Evolutionary conservation across 2,329 filamentous ascomycete species (phyloP).

Genomic region (Cordyceps farinosa): DNA sequence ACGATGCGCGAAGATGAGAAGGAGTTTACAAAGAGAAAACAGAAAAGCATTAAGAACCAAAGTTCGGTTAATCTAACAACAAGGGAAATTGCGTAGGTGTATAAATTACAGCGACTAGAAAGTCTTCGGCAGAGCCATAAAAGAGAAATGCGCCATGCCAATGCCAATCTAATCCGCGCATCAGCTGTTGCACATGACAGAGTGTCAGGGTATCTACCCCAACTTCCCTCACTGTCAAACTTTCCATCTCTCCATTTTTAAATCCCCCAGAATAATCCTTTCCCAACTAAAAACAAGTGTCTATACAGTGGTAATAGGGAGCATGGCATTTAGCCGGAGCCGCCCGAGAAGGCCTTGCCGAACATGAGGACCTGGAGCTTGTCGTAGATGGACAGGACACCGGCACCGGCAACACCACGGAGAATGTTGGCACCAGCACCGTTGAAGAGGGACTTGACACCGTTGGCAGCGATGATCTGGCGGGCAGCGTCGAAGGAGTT

Average conservation of each 20-base stretch:
- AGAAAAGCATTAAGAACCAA: constrained; percentile 34
- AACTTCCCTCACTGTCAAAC: constrained; percentile 44
- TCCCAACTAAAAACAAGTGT: constrained; percentile 32
- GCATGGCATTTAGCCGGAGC: constrained; percentile 45
- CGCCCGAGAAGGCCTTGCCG: constrained; percentile 96
- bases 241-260: constrained; percentile 45
- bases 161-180: constrained; percentile 48
- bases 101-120: constrained; percentile 62
- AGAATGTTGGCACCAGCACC: constrained; percentile 99
- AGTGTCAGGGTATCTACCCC: constrained; percentile 36
- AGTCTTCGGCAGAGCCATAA: constrained; percentile 43
- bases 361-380: constrained; percentile 99
- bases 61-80: constrained; percentile 26
- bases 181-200: constrained; percentile 39
- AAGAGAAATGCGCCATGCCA: constrained; percentile 44
- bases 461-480: constrained; percentile 97
- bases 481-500: constrained; percentile 89
- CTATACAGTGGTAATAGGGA: constrained; percentile 39
- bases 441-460: constrained; percentile 99
- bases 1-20: neutral
- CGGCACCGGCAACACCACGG: constrained; percentile 99
- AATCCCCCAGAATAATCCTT: constrained; percentile 23
- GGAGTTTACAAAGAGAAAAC: constrained; percentile 17
- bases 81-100: constrained; percentile 55
- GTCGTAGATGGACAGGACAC: constrained; percentile 99